Percentiles rank a stretch among this genome's conserved stretches.
Conservation (phyloP, 768 basidiomycete species). For the Lactarius akahatsu region DNA sequence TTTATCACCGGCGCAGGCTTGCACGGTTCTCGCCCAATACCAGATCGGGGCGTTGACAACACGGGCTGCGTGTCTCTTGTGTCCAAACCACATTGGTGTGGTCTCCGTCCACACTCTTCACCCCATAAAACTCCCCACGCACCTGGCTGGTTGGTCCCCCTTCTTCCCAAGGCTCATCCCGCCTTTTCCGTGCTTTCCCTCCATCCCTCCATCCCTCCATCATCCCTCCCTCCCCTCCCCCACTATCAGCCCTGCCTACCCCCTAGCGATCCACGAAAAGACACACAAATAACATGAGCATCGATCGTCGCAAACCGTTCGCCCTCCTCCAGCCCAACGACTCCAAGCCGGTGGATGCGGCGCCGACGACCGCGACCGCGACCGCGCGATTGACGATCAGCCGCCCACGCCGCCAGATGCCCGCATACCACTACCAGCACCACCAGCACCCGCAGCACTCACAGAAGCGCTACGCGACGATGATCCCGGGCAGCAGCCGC, state of each 20-base stretch:
- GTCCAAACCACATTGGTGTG: constrained; percentile 19
- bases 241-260: background rate
- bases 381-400: constrained; percentile 4
- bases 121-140: constrained; percentile 26
- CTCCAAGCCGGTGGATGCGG: background rate
- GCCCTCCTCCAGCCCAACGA: constrained; percentile 13
- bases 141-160: constrained; percentile 5
- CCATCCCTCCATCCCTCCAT: constrained; percentile 1
- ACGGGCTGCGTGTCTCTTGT: constrained; percentile 19
- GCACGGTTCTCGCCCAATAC: constrained; percentile 19
- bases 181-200: constrained; percentile 2
- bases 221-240: background rate
- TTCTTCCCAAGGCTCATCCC: constrained; percentile 9
- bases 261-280: background rate
- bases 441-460: constrained; percentile 8
- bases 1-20: constrained; percentile 19
- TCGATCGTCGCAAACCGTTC: constrained; percentile 22
- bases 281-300: constrained; percentile 15
- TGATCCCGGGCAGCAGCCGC: constrained; percentile 23
- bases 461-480: constrained; percentile 25
- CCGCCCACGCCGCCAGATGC: constrained; percentile 23
- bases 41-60: constrained; percentile 26
- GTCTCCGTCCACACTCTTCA: constrained; percentile 24
- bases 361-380: background rate
- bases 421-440: constrained; percentile 7